Conservation (phyloP, 2,329 filamentous ascomycete species). For the Xylariomycetidae sp. region DNA sequence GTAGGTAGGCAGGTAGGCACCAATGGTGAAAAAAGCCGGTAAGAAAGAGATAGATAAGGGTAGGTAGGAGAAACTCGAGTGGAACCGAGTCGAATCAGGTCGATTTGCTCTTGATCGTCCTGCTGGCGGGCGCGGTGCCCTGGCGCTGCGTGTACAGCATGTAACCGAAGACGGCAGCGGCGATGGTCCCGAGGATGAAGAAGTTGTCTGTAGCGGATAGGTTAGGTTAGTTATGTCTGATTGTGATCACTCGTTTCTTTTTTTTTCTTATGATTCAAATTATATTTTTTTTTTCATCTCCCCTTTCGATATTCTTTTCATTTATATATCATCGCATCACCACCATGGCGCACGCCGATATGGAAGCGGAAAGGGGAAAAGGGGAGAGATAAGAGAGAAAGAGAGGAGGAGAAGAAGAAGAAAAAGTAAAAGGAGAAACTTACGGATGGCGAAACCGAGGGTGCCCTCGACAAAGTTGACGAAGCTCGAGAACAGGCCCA, state of each 20-base stretch:
- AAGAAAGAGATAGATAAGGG: too few relatives aligned
- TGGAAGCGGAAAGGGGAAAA: not conserved
- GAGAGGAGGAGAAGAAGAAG: not conserved
- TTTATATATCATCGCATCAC: too few relatives aligned
- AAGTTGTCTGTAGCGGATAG: slow-evolving; percentile 26
- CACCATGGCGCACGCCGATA: too few relatives aligned
- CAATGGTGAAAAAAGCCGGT: too few relatives aligned
- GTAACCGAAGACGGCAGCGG: slow-evolving; percentile 24
- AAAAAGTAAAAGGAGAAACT: slow-evolving; percentile 6
- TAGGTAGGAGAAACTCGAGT: too few relatives aligned
- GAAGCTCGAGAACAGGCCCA: slow-evolving; percentile 17
- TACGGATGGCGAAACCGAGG: slow-evolving; percentile 28
- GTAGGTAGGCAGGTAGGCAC: too few relatives aligned
- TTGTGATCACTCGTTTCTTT: too few relatives aligned
- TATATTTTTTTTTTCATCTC: slow-evolving; percentile 3
- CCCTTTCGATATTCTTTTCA: not conserved
- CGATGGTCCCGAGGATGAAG: slow-evolving; percentile 27
- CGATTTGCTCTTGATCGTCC: slow-evolving; percentile 22
- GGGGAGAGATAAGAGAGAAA: not conserved
- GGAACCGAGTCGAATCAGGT: too few relatives aligned
- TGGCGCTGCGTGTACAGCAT: slow-evolving; percentile 24
- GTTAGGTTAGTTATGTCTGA: too few relatives aligned
- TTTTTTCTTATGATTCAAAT: not conserved
- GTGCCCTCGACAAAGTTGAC: slow-evolving; percentile 25
- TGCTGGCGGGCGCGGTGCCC: slow-evolving; percentile 19